phyloP scores from a whole-genome alignment of 805 yeast genomes.

The Lipomyces sp. region DNA sequence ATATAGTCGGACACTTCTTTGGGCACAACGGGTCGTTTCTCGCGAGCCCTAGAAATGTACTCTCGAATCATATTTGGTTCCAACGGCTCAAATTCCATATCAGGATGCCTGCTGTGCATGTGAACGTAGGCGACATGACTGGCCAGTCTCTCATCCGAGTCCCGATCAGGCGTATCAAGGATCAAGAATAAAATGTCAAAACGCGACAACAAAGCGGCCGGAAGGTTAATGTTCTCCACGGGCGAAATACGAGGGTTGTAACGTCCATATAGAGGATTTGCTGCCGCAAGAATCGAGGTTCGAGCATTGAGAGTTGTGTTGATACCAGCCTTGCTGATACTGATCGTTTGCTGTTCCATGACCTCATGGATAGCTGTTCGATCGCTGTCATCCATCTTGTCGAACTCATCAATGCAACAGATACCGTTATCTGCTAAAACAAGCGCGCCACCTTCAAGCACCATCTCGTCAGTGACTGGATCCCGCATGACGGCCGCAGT shows the following conservation, averaged over 20 bases:
- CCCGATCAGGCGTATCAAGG: conserved; percentile 80
- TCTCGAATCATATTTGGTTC: conserved; percentile 83
- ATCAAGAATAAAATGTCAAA: conserved; percentile 88
- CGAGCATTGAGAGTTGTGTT: conserved; percentile 95
- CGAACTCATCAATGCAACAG: conserved; percentile 98
- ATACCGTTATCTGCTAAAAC: conserved; percentile 97
- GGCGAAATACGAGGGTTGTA: conserved; percentile 91
- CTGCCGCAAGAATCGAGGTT: conserved; percentile 94
- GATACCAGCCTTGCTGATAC: conserved; percentile 97
- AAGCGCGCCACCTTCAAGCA: conserved; percentile 96
- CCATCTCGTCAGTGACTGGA: conserved; percentile 99
- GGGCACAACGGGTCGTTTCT: conserved; percentile 82
- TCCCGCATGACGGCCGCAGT: conserved; percentile 99
- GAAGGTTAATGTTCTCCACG: conserved; percentile 91
- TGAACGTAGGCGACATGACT: conserved; percentile 95
- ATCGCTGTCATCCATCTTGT: conserved; percentile 96
- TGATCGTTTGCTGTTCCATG: conserved; percentile 98
- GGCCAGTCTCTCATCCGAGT: conserved; percentile 83
- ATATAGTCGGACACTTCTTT: conserved; percentile 84
- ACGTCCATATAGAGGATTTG: conserved; percentile 96
- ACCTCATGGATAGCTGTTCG: conserved; percentile 98
- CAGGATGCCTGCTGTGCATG: conserved; percentile 89
- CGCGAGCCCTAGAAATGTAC: conserved; percentile 82
- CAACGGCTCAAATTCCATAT: conserved; percentile 71
- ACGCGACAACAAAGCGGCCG: conserved; percentile 94